phyloP scores from a whole-genome alignment of 805 yeast genomes.

The Candida boidinii region DNA sequence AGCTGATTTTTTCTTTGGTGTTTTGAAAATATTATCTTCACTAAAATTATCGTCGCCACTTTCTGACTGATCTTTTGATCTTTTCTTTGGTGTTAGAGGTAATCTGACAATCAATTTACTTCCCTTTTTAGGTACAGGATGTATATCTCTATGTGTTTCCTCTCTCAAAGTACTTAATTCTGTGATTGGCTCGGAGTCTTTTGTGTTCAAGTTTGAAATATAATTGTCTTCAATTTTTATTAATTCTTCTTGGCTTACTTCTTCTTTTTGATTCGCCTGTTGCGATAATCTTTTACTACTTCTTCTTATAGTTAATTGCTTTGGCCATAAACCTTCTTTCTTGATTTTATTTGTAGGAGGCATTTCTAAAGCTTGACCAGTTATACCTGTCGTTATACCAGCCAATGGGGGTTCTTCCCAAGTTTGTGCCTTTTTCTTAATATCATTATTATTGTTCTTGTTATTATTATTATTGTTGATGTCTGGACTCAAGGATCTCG shows the following conservation, averaged over 20 bases:
- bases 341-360: conserved; percentile 54
- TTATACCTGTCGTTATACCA: conserved; percentile 47
- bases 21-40: background rate
- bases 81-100: background rate
- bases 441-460: too few relatives aligned
- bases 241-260: background rate
- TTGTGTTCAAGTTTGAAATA: conserved; percentile 22
- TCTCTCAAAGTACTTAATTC: conserved; percentile 18
- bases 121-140: background rate
- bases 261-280: background rate
- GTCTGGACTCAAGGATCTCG: too few relatives aligned
- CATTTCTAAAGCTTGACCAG: conserved; percentile 69
- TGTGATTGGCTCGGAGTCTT: conserved; percentile 25
- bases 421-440: too few relatives aligned
- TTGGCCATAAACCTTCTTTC: conserved; percentile 21
- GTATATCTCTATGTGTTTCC: background rate
- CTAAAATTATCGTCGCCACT: background rate
- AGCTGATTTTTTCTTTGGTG: conserved; percentile 2
- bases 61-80: background rate
- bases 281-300: background rate
- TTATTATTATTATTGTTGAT: too few relatives aligned
- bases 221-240: conserved; percentile 11
- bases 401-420: conserved; percentile 55
- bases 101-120: background rate
- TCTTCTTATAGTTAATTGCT: background rate